Percentiles rank a stretch among this genome's conserved stretches.
These are phyloP conservation scores for Tausonia pullulans DNA, from an alignment of 1,284 basidiomycete species.

Conservation along the genomic window DNA sequence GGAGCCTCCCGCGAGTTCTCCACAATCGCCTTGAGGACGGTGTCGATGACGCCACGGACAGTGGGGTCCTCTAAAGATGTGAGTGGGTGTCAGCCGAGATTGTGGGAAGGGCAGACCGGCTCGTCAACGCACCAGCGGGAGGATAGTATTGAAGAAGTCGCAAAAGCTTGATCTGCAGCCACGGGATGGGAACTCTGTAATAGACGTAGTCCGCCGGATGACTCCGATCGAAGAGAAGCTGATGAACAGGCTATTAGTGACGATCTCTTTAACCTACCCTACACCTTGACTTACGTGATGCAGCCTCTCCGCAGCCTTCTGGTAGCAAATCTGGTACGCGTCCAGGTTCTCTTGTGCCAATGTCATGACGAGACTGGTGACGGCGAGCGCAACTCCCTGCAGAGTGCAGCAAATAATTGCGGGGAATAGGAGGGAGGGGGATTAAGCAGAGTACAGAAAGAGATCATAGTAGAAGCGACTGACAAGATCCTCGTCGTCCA, in stretches of 20 bases:
- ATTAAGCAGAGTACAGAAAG: not conserved
- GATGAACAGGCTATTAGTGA: constrained; percentile 1
- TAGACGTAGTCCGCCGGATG: constrained; percentile 84
- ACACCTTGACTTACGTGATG: constrained; percentile 50
- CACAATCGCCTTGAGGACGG: constrained; percentile 82
- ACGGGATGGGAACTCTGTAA: constrained; percentile 50
- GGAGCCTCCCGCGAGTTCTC: constrained; percentile 87
- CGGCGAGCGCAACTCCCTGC: constrained; percentile 86
- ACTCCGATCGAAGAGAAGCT: constrained; percentile 86
- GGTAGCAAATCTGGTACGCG: constrained; percentile 80
- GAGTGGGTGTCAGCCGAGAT: not conserved
- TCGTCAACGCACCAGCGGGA: constrained; percentile 56
- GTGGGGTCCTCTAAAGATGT: constrained; percentile 61
- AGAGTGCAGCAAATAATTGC: not conserved
- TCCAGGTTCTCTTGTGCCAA: constrained; percentile 89
- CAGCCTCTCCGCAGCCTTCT: constrained; percentile 83
- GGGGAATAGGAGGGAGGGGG: constrained; percentile 11
- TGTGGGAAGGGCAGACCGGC: not conserved
- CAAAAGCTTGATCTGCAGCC: constrained; percentile 86
- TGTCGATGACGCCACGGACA: constrained; percentile 61
- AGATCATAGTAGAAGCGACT: constrained; percentile 17
- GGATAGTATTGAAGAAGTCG: constrained; percentile 92
- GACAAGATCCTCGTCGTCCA: constrained; percentile 85
- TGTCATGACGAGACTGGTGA: constrained; percentile 86
- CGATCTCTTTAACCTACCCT: no score